Evolutionary conservation across 108 stramenopile genomes (phyloP), one percentile per base, ranked within the genome.

Genomic region (Skeletonema marinoi): DNA sequence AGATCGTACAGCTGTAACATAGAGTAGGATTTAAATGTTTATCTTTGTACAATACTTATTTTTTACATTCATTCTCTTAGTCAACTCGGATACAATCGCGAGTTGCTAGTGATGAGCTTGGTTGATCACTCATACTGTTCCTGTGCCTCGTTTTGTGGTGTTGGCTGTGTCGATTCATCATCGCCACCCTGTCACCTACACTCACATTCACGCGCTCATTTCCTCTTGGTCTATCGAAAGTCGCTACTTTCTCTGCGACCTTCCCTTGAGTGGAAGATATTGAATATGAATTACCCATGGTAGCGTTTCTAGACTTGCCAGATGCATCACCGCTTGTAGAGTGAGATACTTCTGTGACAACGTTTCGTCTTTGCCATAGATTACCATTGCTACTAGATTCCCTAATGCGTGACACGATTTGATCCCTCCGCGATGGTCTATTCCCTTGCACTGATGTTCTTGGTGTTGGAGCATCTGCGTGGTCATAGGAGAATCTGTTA

Each of bases 51-150:
- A 0, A 0, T 25, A 25, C 25, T 25, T 25, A 25, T 25, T 25
- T 25, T 60, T 60, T 60, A 60, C 50, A 4, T 51, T 51, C 2
- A 58, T 21, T 74, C 14, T 19, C 16, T 66, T 73, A 80, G 42
- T 73, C 66, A 29, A 80, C 60, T 21, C 78, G 54, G 42, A 80
- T 32, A 73, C 78, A 80, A 41, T 80, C 78, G 11, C 39, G 13
- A 42, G 78, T 73, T 46, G 71, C 72, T 16, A 58, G 50, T 19
- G 50, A 21, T n/a, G 78, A 80, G 59, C 67, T 51, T 38, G 61
- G 65, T 10, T 72, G 33, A 11, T 67, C 78, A 36, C 33, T 66
- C 38, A 7, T 16, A 13, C 29, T 58, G 16, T 32, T 4, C 12
- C n/a, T 11, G 5, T 32, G 48, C 39, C 36, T 72, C 8, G 6